Conservation (phyloP, 1,139 yeast genomes). For the Yamadazyma songkhlaensis region DNA sequence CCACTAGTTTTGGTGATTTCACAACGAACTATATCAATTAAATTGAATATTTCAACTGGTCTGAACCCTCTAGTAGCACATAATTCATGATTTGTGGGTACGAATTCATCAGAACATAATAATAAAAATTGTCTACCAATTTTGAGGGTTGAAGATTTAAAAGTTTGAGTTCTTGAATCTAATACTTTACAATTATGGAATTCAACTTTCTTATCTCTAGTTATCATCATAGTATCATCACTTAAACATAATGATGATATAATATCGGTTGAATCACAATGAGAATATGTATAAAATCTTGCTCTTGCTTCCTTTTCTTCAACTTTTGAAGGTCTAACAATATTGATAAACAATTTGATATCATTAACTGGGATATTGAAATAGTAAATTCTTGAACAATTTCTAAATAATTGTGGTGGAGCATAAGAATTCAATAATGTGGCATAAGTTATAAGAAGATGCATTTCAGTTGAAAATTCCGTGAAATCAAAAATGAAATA, state of each 20-base stretch:
- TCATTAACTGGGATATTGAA: conserved; percentile 54
- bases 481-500: conserved; percentile 70
- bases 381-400: conserved; percentile 56
- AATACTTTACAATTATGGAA: conserved; percentile 56
- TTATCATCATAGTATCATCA: conserved; percentile 32
- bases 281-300: conserved; percentile 36
- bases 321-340: conserved; percentile 13
- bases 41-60: conserved; percentile 51
- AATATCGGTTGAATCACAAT: conserved; percentile 47
- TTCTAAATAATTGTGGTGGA: conserved; percentile 49
- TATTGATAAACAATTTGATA: conserved; percentile 21
- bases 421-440: conserved; percentile 36
- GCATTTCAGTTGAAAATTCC: conserved; percentile 40
- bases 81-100: conserved; percentile 20
- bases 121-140: conserved; percentile 73
- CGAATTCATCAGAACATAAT: conserved; percentile 37
- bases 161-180: conserved; percentile 29
- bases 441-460: conserved; percentile 22
- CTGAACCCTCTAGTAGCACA: conserved; percentile 32
- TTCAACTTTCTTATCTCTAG: conserved; percentile 59
- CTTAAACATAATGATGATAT: conserved; percentile 51
- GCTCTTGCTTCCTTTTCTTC: conserved; percentile 18
- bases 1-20: conserved; percentile 51
- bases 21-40: conserved; percentile 52
- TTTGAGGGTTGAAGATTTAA: conserved; percentile 54